phyloP scores from a whole-genome alignment of 768 basidiomycete genomes.

The Lactarius evosmus region DNA sequence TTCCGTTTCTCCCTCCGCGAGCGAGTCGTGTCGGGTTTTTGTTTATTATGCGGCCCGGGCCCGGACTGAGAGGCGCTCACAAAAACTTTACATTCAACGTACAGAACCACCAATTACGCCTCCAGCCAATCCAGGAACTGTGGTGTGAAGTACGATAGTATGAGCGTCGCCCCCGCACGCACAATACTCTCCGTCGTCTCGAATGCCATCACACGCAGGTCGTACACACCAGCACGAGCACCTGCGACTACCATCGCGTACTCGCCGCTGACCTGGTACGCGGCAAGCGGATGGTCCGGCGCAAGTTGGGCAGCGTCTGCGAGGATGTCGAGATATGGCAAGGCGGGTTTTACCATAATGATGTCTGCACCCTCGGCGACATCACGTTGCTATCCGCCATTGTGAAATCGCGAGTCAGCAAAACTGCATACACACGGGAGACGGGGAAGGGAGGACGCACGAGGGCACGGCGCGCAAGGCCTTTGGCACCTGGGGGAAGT shows the following conservation, averaged over 20 bases:
- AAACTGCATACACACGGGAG: not conserved
- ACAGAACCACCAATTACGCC: slow-evolving; percentile 25
- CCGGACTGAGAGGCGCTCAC: not conserved
- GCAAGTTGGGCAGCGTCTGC: slow-evolving; percentile 80
- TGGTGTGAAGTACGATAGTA: slow-evolving; percentile 95
- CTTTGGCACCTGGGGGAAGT: slow-evolving; percentile 82
- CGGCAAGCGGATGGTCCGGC: slow-evolving; percentile 87
- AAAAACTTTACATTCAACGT: too few relatives aligned
- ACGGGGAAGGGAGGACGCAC: slow-evolving; percentile 45
- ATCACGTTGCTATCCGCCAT: slow-evolving; percentile 69
- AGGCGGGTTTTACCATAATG: slow-evolving; percentile 96
- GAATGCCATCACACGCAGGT: slow-evolving; percentile 88
- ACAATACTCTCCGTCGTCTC: slow-evolving; percentile 91
- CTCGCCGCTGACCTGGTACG: slow-evolving; percentile 97
- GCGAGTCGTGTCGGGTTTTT: not conserved
- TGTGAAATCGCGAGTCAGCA: not conserved
- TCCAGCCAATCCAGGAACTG: slow-evolving; percentile 89
- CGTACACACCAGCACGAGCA: slow-evolving; percentile 90
- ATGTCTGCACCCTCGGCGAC: slow-evolving; percentile 91
- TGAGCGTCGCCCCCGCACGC: slow-evolving; percentile 85
- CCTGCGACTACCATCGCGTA: slow-evolving; percentile 97
- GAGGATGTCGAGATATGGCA: slow-evolving; percentile 97
- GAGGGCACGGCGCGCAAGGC: slow-evolving; percentile 89
- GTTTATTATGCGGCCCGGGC: not conserved
- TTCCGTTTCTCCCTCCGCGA: not conserved